These are phyloP conservation scores for Lycium ferocissimum DNA, from an alignment of 257 asterid species.

Conservation along the genomic window DNA sequence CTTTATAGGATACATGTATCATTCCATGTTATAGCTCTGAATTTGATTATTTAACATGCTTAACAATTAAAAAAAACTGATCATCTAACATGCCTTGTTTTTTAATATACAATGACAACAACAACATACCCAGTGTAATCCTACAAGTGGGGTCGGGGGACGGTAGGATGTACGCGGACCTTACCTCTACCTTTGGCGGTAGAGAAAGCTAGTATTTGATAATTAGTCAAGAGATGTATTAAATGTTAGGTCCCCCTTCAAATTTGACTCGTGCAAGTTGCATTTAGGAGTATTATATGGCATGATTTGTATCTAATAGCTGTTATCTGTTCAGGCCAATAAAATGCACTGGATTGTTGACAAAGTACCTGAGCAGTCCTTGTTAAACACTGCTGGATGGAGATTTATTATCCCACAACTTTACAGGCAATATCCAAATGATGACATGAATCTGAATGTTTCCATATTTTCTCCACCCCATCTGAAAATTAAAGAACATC, in stretches of 20 bases:
- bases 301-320: slow-evolving; percentile 10
- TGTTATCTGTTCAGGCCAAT: slow-evolving; percentile 59
- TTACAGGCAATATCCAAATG: slow-evolving; percentile 81
- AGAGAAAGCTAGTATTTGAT: background rate
- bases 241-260: background rate
- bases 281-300: slow-evolving; percentile 27
- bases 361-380: slow-evolving; percentile 66
- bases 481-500: slow-evolving; percentile 53
- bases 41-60: slow-evolving; percentile 24
- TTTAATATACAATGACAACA: too few species aligned
- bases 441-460: slow-evolving; percentile 72
- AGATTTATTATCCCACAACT: slow-evolving; percentile 82
- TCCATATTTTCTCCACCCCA: slow-evolving; percentile 65
- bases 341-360: slow-evolving; percentile 81
- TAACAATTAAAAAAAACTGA: background rate
- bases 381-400: slow-evolving; percentile 92
- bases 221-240: background rate
- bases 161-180: too few species aligned
- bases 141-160: too few species aligned
- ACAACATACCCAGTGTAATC: too few species aligned
- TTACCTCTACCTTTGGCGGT: too few species aligned
- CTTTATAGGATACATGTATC: background rate
- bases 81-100: background rate
- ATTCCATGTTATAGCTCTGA: background rate
- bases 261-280: background rate